Evolutionary conservation across 2,329 filamentous ascomycete species (phyloP), one percentile per base, ranked within the genome.

Genomic region (Pseudogymnoascus verrucosus): DNA sequence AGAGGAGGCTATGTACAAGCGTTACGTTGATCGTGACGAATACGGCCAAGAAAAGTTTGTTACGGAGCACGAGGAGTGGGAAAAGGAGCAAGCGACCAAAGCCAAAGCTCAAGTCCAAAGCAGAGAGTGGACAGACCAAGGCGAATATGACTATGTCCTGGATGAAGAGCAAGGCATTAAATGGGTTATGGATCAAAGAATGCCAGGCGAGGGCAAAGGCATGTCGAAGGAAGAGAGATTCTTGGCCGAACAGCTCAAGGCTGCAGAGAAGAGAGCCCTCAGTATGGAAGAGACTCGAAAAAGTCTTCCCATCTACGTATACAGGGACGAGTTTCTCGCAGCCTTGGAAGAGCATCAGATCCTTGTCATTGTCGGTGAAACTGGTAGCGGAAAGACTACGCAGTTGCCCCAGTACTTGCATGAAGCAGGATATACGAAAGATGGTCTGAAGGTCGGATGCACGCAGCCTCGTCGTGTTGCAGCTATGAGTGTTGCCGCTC

Each of bases 21-120:
- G 93, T 61, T 93, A 96, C 69, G 88, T 96, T 3, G 93, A 97
- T 67, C 84, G 85, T 65, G 92, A 96, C 69, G 90, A 96, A 70
- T 88, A 88, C 69, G 93, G 93, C 4, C 88, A 95, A 67, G 93
- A 97, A 74, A 89, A 88, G 70, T 96, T 91, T 69, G 85, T 96
- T 64, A 96, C 92, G 0, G 95, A 99, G 74, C 90, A 96, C 67
- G 93, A 99, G 66, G 90, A 96, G 72, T 99, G 93, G 93, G 95
- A 99, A 74, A 80, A 86, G 64, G 93, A 98, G 73, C 93, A 98
- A 76, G 84, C 89, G 0, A 83, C 87, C 64, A 96, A 96, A 74
- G 93, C 91, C 5, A 95, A 93, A 74, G 87, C 91, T 1, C 92
- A 96, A 73, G 91, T 96, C 65, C 82, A 85, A 68, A 85, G 86